Base-by-base conservation (phyloP, 495 filamentous ascomycete genomes). In the Aspergillus taichungensis region DNA sequence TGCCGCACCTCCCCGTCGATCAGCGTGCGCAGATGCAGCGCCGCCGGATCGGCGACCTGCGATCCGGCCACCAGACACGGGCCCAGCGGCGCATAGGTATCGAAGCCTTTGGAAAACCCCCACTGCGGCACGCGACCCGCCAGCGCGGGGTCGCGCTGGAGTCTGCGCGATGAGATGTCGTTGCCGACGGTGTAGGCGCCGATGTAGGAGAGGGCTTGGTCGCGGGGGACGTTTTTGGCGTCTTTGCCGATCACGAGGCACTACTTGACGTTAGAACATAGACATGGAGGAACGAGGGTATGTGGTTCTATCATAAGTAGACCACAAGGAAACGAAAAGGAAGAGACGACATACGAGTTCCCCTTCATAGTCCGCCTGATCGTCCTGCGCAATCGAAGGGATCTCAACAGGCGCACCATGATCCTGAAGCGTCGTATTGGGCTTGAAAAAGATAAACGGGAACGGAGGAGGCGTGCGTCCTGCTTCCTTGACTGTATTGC, bases 61-160 rank as follows among this genome's bases (percentile, higher is more conserved):
- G 47, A 44, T 1, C 13, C 40, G 2, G 47, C 40, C 3, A 44
- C 47, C n/a, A 50, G 41, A 13, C 27, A 32, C 18, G 84, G 84
- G 2, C 84, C 83, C 43, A 71, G 78, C 0, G 83, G 84, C 14
- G 80, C 83, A 78, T 77, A 87, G 31, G 78, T 78, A 59, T 88
- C 84, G 55, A 84, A 87, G 0, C 82, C 81, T 60, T 88, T 88
- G 11, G 80, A 81, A 0, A 85, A 57, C 0, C 69, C 67, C 84
- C 83, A 87, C 58, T 87, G 84, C 1, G 80, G 74, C 5, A 82
- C 79, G 9, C 79, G 79, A 9, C 73, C 73, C 48, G 75, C 69
- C 36, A 85, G 50, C 5, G 34, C 47, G 30, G 47, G 49, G 28
- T 56, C 45, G 27, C 41, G 10, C 56, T 88, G 84, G 75, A 80